Evolutionary conservation across 2,329 filamentous ascomycete species (phyloP).

Genomic region (Xylariaceae sp.): DNA sequence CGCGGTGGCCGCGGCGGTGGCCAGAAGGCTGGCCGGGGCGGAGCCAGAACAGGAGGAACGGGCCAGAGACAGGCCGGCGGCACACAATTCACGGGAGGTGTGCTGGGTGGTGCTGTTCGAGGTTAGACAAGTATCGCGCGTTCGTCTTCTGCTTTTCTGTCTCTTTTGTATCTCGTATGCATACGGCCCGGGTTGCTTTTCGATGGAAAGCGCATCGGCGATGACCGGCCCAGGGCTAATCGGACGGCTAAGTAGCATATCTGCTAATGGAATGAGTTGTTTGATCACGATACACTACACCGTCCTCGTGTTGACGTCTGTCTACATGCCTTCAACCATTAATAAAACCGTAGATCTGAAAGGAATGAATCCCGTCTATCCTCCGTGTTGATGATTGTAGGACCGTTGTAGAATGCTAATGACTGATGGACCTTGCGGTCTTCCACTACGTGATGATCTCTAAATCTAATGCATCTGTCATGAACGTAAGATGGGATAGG

Average conservation of each 20-base stretch:
- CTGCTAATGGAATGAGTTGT: conserved; percentile 24
- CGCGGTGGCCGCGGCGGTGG: conserved; percentile 55
- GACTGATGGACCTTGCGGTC: too few species aligned
- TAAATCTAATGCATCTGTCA: too few species aligned
- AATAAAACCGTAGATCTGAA: too few species aligned
- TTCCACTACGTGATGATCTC: too few species aligned
- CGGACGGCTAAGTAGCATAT: conserved; percentile 21
- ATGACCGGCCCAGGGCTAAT: conserved; percentile 21
- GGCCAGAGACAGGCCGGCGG: conserved; percentile 65
- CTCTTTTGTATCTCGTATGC: conserved; percentile 28
- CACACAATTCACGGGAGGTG: conserved; percentile 77
- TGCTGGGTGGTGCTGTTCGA: conserved; percentile 63
- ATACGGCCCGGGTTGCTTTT: conserved; percentile 27
- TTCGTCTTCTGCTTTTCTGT: conserved; percentile 22
- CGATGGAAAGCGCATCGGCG: conserved; percentile 21
- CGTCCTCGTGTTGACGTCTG: background rate
- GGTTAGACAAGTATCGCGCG: conserved; percentile 39
- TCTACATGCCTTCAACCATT: background rate
- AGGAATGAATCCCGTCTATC: background rate
- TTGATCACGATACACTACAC: conserved; percentile 3
- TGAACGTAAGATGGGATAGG: too few species aligned
- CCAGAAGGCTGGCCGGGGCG: conserved; percentile 43
- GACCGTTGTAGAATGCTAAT: too few species aligned
- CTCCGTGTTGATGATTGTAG: background rate
- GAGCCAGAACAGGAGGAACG: conserved; percentile 48